These are phyloP conservation scores for Stagonosporopsis chrysanthemi DNA, from an alignment of 2,329 filamentous ascomycete genomes.

Conservation along the genomic window DNA sequence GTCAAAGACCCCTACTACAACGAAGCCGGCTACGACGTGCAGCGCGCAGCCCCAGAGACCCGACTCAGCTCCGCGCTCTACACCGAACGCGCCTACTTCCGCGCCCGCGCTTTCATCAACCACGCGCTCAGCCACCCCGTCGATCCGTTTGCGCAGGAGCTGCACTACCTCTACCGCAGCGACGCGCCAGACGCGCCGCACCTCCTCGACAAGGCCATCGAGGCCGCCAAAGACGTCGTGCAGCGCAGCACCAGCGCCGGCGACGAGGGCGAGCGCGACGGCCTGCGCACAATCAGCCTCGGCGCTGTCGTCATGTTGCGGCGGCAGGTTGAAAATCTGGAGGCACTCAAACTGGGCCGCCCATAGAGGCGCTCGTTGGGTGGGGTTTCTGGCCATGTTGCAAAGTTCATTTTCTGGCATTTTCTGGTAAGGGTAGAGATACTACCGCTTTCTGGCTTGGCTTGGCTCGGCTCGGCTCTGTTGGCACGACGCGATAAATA, in stretches of 20 bases:
- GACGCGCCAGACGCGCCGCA: conserved; percentile 44
- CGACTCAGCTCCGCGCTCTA: conserved; percentile 58
- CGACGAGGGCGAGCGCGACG: conserved; percentile 49
- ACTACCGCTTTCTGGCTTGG: neutral
- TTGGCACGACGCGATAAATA: neutral
- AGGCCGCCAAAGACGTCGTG: conserved; percentile 53
- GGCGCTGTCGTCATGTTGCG: conserved; percentile 56
- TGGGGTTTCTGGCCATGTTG: no score
- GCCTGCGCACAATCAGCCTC: conserved; percentile 56
- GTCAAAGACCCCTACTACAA: conserved; percentile 70
- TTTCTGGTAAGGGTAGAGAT: conserved; percentile 1
- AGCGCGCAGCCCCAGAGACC: conserved; percentile 56
- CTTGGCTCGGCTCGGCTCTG: neutral
- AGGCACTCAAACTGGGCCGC: conserved; percentile 26
- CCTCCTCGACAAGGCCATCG: conserved; percentile 55
- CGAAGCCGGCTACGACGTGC: conserved; percentile 67
- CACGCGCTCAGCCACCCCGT: conserved; percentile 54
- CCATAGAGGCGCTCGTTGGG: neutral
- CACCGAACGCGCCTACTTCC: conserved; percentile 62
- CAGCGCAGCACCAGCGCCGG: conserved; percentile 44
- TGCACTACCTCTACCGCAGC: conserved; percentile 60
- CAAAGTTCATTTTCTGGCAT: conserved; percentile 2
- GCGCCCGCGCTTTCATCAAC: conserved; percentile 60
- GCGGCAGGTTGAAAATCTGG: conserved; percentile 51
- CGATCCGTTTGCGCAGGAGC: conserved; percentile 59